Evolutionary conservation across 2,329 filamentous ascomycete species (phyloP).

Genomic region (Ophiostoma sp.): DNA sequence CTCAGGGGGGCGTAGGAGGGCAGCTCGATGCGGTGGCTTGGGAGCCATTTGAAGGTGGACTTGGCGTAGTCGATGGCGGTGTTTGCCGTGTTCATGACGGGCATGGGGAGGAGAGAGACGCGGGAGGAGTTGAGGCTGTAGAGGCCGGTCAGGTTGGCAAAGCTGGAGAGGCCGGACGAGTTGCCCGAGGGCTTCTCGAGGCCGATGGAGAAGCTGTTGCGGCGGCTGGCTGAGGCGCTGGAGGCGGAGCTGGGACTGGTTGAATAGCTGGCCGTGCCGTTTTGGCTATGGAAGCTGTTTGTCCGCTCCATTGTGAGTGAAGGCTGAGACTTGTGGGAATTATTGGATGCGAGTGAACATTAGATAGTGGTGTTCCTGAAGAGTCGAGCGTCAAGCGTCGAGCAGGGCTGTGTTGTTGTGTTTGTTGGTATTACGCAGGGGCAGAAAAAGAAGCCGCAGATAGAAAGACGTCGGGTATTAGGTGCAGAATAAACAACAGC

Average conservation of each 20-base stretch:
- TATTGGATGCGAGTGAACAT: constrained; percentile 18
- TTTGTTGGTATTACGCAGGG: not conserved
- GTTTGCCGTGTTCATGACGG: constrained; percentile 24
- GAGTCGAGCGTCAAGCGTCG: not conserved
- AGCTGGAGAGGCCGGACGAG: constrained; percentile 22
- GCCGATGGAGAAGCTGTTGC: constrained; percentile 27
- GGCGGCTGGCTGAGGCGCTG: constrained; percentile 23
- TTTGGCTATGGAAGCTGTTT: constrained; percentile 18
- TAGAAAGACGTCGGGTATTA: not conserved
- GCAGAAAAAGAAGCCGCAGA: not conserved
- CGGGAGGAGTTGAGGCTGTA: constrained; percentile 22
- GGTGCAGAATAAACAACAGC: not conserved
- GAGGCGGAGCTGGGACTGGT: constrained; percentile 22
- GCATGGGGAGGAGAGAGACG: constrained; percentile 25
- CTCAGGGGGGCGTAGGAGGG: constrained; percentile 23
- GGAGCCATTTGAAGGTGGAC: constrained; percentile 24
- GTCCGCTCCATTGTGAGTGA: constrained; percentile 22
- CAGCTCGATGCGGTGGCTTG: constrained; percentile 18
- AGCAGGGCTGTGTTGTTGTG: not conserved
- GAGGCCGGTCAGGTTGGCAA: constrained; percentile 23
- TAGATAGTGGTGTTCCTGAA: not conserved
- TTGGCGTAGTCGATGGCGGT: constrained; percentile 26
- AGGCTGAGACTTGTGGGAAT: not conserved
- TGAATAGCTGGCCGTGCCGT: constrained; percentile 23
- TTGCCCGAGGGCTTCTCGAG: constrained; percentile 24